Conservation (phyloP, 176 grass and related monocot genomes). For the Bromus sterilis region DNA sequence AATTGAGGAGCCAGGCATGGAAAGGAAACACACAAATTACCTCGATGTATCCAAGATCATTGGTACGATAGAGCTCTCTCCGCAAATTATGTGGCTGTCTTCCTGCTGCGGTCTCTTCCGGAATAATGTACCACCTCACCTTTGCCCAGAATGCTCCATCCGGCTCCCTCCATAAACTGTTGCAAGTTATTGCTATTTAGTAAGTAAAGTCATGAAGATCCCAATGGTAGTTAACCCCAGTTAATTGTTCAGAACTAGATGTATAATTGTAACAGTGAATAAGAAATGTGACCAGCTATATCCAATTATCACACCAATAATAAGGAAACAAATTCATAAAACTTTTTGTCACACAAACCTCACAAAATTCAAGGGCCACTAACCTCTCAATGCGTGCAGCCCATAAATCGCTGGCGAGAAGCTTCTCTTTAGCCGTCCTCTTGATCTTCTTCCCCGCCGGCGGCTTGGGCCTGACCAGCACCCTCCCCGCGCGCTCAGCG, state of each 20-base stretch:
- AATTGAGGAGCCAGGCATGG: background rate
- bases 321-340: background rate
- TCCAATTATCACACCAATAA: background rate
- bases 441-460: conserved; percentile 43
- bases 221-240: too few species aligned
- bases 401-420: conserved; percentile 76
- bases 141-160: conserved; percentile 69
- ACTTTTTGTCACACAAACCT: background rate
- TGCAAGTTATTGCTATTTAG: background rate
- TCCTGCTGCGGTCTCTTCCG: conserved; percentile 87
- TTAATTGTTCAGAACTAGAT: too few species aligned
- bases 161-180: conserved; percentile 74
- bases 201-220: background rate
- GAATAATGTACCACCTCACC: conserved; percentile 83
- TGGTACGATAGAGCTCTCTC: conserved; percentile 79
- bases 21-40: conserved; percentile 13
- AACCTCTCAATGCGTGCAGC: conserved; percentile 77
- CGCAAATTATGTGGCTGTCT: conserved; percentile 92
- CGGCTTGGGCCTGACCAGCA: conserved; percentile 45
- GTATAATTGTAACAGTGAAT: too few species aligned
- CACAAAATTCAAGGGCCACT: background rate
- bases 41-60: conserved; percentile 68
- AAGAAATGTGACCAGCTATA: background rate
- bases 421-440: conserved; percentile 79
- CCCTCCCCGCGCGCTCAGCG: conserved; percentile 42